Percentiles rank a stretch among this genome's conserved stretches.
Evolutionary conservation across 2,329 filamentous ascomycete genomes (phyloP).

Genomic region (Sclerotinia trifoliorum): DNA sequence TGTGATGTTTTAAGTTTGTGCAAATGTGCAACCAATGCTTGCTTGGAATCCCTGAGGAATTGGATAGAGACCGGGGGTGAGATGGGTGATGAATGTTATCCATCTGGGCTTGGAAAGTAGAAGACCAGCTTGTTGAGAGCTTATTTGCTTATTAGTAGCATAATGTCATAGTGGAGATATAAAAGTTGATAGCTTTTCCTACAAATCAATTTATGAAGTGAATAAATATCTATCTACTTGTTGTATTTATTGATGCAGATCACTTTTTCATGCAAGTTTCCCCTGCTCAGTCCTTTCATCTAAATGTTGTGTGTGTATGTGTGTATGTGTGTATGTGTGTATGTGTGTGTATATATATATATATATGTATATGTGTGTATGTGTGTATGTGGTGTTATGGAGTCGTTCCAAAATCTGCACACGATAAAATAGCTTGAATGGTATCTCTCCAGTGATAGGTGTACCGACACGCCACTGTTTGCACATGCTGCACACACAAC

Average conservation of each 20-base stretch:
- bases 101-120: background rate
- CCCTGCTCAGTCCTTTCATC: background rate
- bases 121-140: background rate
- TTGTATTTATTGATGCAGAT: background rate
- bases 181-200: too few relatives aligned
- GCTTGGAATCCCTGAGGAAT: slow-evolving; percentile 8
- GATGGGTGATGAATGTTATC: background rate
- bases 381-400: background rate
- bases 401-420: slow-evolving; percentile 6
- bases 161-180: background rate
- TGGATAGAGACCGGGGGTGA: background rate
- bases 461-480: background rate
- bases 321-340: too few relatives aligned
- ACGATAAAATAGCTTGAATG: background rate
- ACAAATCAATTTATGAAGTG: too few relatives aligned
- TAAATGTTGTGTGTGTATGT: too few relatives aligned
- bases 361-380: too few relatives aligned
- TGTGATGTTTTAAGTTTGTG: too few relatives aligned
- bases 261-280: background rate
- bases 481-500: background rate
- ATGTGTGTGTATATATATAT: too few relatives aligned
- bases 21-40: background rate
- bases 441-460: background rate
- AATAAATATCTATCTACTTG: background rate
- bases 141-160: too few relatives aligned